Evolutionary conservation across 768 basidiomycete genomes (phyloP).

Genomic region (Auricularia heimuer): DNA sequence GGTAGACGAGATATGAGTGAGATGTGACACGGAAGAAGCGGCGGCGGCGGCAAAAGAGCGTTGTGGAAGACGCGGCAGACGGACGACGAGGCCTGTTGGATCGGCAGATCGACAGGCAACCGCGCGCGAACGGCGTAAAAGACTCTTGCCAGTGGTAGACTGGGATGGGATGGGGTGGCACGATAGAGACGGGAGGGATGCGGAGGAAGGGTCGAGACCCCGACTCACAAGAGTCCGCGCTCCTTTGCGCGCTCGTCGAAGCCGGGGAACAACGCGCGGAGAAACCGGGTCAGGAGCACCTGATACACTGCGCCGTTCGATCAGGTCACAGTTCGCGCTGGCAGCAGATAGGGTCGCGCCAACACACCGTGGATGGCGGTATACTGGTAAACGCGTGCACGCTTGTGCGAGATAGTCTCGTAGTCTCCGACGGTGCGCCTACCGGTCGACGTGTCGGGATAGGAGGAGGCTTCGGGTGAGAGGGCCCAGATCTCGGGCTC

Average conservation of each 20-base stretch:
- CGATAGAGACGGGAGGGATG: too few species aligned
- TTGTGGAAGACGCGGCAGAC: too few species aligned
- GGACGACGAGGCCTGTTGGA: too few species aligned
- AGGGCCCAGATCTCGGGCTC: slow-evolving; percentile 7
- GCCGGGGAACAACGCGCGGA: neutral
- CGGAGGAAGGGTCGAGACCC: too few species aligned
- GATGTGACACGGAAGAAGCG: too few species aligned
- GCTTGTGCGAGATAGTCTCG: neutral
- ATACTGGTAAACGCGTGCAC: neutral
- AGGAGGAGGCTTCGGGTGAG: neutral
- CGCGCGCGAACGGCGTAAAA: too few species aligned
- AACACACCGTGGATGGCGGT: neutral
- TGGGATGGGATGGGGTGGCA: too few species aligned
- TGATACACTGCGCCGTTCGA: neutral
- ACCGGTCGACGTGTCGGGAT: neutral
- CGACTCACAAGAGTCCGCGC: neutral
- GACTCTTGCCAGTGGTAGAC: too few species aligned
- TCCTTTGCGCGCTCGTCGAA: neutral
- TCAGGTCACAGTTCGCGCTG: neutral
- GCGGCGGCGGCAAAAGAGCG: too few species aligned
- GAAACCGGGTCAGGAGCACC: neutral
- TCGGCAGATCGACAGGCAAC: too few species aligned
- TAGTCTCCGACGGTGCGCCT: neutral
- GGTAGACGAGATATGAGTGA: too few species aligned
- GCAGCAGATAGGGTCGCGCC: neutral